Conservation (phyloP, 495 filamentous ascomycete species). For the Aspergillus saccharolyticus region DNA sequence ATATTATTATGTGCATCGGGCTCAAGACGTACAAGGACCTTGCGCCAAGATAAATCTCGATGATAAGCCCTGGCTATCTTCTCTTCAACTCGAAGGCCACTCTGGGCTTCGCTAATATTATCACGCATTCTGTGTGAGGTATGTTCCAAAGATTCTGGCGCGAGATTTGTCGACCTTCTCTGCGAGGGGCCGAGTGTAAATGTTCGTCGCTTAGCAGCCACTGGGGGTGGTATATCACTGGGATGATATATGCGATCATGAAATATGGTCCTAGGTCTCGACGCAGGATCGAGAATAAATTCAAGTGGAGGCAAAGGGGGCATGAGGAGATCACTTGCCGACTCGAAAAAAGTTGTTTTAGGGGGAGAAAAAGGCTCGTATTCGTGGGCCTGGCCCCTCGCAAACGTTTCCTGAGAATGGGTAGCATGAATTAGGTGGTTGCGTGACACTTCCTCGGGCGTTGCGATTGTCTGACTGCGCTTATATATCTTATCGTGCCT, state of each 20-base stretch:
- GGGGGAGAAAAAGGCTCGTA: slow-evolving; percentile 64
- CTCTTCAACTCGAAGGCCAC: slow-evolving; percentile 83
- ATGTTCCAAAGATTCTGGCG: slow-evolving; percentile 9
- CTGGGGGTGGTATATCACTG: slow-evolving; percentile 82
- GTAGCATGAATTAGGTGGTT: slow-evolving; percentile 20
- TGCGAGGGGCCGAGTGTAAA: slow-evolving; percentile 39
- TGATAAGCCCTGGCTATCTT: slow-evolving; percentile 97
- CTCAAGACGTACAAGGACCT: slow-evolving; percentile 90
- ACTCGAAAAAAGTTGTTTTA: slow-evolving; percentile 88
- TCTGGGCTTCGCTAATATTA: slow-evolving; percentile 24
- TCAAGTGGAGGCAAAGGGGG: slow-evolving; percentile 76
- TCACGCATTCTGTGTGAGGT: slow-evolving; percentile 1
- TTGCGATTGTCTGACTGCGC: slow-evolving; percentile 64
- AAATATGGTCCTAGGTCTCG: slow-evolving; percentile 88
- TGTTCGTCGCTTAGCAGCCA: slow-evolving; percentile 53
- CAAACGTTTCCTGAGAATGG: slow-evolving; percentile 24
- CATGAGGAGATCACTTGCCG: slow-evolving; percentile 85
- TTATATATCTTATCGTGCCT: slow-evolving; percentile 70
- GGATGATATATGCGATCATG: slow-evolving; percentile 95
- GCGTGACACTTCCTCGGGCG: slow-evolving; percentile 36
- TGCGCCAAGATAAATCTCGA: slow-evolving; percentile 83
- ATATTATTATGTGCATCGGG: slow-evolving; percentile 99
- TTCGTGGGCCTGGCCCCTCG: slow-evolving; percentile 41
- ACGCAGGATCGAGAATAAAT: slow-evolving; percentile 76
- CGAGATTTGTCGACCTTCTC: slow-evolving; percentile 26